Evolutionary conservation across 768 basidiomycete species (phyloP).

Genomic region (Cyclocybe aegerita): DNA sequence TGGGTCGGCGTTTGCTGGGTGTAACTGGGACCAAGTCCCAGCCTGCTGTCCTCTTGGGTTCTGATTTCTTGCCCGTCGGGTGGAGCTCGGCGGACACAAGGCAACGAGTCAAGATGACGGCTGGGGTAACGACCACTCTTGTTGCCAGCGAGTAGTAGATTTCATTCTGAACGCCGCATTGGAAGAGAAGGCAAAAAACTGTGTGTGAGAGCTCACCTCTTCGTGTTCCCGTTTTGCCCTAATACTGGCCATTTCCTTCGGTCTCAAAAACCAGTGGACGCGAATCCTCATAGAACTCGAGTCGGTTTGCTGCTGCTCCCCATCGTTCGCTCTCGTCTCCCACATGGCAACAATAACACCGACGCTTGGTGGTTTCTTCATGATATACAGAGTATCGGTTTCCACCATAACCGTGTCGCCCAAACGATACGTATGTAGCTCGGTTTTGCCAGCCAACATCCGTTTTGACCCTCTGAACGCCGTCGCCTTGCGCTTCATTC

Average conservation of each 20-base stretch:
- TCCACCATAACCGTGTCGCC: slow-evolving; percentile 71
- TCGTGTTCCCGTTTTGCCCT: slow-evolving; percentile 60
- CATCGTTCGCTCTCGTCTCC: slow-evolving; percentile 40
- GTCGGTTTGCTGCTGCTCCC: slow-evolving; percentile 30
- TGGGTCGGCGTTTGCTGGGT: slow-evolving; percentile 15
- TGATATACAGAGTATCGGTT: slow-evolving; percentile 39
- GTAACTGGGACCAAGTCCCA: slow-evolving; percentile 14
- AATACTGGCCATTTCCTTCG: slow-evolving; percentile 57
- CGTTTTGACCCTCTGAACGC: slow-evolving; percentile 22
- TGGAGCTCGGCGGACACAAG: slow-evolving; percentile 35
- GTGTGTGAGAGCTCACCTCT: slow-evolving; percentile 41
- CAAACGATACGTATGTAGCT: slow-evolving; percentile 38
- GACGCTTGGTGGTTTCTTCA: slow-evolving; percentile 52
- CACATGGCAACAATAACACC: slow-evolving; percentile 74
- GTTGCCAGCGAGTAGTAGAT: slow-evolving; percentile 64
- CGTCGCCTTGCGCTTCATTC: slow-evolving; percentile 27
- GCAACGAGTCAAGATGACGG: slow-evolving; percentile 53
- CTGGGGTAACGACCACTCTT: slow-evolving; percentile 47
- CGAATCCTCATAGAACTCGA: slow-evolving; percentile 44
- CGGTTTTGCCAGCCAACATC: slow-evolving; percentile 19
- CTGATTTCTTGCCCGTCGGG: slow-evolving; percentile 9
- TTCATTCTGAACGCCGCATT: slow-evolving; percentile 56
- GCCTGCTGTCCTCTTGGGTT: not conserved
- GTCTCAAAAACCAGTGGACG: slow-evolving; percentile 77
- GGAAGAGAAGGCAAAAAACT: not conserved